Base-by-base conservation (phyloP, 306 rosid species). In the Vigna radiata region DNA sequence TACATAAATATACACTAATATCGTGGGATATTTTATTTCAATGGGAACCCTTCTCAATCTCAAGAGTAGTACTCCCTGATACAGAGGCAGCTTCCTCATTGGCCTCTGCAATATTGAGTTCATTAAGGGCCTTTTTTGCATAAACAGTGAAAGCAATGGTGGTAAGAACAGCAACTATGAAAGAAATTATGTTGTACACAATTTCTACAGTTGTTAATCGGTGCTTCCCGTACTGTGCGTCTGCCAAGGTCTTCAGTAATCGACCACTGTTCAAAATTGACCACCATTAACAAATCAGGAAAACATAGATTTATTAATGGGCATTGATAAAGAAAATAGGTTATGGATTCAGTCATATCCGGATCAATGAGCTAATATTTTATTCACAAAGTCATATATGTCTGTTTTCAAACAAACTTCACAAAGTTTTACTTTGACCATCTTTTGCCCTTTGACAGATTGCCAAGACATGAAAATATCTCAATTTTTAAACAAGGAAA, bases 181-280 rank as follows among this genome's bases (percentile, higher is more conserved):
- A 89, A 54, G 99, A 92, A 72, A 91, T 83, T 75, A 83, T 55
- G 81, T 95, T 95, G 89, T 95, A 95, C 49, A 92, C 86, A 4
- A 95, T 95, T 86, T 92, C 99, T 44, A 95, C 88, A 0, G 90
- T 83, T 11, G 99, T 95, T 83, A 95, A 59, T 64, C 76, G 97
- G 82, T 86, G 90, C 77, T 83, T 95, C 86, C 96, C 92, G 1
- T 92, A 92, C 73, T 90, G 84, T 46, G 94, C 96, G 37, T 95
- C 87, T 0, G 93, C 97, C 27, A 92, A 78, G 52, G 98, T 92
- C 89, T 81, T 91, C 82, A 95, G 82, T 72, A 95, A 74, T 77
- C 94, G 85, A 79, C 99, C 99, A 69, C 99, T 95, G 91, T 86
- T 79, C 58, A 29, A 82, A 21, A 70, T 68, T 23, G 54, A 79